Evolutionary conservation across 1,139 yeast species (phyloP).

Genomic region (Taphrina sp.): DNA sequence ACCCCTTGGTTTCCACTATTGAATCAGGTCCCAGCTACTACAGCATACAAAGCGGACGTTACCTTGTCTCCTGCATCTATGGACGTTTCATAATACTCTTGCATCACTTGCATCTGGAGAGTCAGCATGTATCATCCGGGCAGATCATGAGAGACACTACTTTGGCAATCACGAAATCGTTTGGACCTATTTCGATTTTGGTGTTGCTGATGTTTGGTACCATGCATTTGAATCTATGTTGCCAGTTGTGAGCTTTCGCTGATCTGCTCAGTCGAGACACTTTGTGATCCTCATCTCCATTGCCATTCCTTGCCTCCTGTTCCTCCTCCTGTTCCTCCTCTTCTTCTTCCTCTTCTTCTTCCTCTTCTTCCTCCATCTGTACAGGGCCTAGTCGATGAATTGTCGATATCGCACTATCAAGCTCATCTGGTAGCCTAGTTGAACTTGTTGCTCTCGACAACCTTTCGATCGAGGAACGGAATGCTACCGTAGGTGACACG

Average conservation of each 20-base stretch:
- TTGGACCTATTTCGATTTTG: not conserved
- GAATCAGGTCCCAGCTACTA: not conserved
- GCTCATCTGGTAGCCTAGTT: not conserved
- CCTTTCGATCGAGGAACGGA: not conserved
- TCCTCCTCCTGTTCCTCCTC: too few relatives aligned
- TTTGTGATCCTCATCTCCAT: not conserved
- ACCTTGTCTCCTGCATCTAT: constrained; percentile 10
- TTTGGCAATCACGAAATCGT: constrained; percentile 14
- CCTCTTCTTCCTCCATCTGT: constrained; percentile 10
- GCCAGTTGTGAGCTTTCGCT: not conserved
- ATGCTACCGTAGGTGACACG: constrained; percentile 5
- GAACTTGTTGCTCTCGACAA: not conserved
- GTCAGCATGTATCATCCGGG: too few relatives aligned
- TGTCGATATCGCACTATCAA: not conserved
- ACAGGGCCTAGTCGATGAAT: not conserved
- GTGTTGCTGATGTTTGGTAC: not conserved
- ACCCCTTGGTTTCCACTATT: constrained; percentile 39
- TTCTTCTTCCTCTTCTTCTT: too few relatives aligned
- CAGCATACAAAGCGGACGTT: not conserved
- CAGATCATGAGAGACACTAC: too few relatives aligned
- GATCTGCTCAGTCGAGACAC: too few relatives aligned
- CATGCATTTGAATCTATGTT: constrained; percentile 3
- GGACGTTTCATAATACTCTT: constrained; percentile 16
- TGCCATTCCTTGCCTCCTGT: not conserved
- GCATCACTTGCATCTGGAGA: constrained; percentile 12